phyloP scores from a whole-genome alignment of 106 monocot genomes.

The Narthecium ossifragum region DNA sequence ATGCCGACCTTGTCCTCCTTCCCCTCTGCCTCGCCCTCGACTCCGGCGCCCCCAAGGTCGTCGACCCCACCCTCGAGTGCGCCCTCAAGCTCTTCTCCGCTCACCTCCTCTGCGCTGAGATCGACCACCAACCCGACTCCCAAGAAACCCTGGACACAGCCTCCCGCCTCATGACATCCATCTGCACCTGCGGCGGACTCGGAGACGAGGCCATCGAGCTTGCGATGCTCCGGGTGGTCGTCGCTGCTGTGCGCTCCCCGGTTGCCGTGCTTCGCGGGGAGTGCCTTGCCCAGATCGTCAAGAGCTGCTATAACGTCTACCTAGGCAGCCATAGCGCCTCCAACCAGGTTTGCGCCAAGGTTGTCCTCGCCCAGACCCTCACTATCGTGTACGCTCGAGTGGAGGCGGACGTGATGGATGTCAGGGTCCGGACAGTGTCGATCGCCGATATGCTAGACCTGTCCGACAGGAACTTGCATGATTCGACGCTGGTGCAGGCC shows the following conservation, averaged over 20 bases:
- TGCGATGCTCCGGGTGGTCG: conserved; percentile 48
- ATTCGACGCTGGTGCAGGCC: conserved; percentile 60
- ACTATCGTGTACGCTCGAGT: conserved; percentile 58
- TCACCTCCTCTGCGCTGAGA: conserved; percentile 15
- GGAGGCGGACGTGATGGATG: conserved; percentile 48
- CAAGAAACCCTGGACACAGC: neutral
- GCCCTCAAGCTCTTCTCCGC: conserved; percentile 31
- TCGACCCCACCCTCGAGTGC: conserved; percentile 41
- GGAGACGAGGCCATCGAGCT: conserved; percentile 74
- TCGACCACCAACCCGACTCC: conserved; percentile 4
- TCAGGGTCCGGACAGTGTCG: conserved; percentile 36
- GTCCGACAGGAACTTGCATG: conserved; percentile 76
- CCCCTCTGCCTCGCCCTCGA: conserved; percentile 27
- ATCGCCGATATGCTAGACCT: conserved; percentile 81
- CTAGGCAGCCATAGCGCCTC: conserved; percentile 59
- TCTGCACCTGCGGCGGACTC: conserved; percentile 30
- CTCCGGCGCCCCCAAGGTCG: conserved; percentile 23
- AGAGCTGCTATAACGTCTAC: conserved; percentile 86
- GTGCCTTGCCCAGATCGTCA: conserved; percentile 59
- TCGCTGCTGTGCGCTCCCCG: conserved; percentile 64
- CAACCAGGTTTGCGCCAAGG: conserved; percentile 81
- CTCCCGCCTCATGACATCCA: conserved; percentile 29
- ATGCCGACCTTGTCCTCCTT: conserved; percentile 19
- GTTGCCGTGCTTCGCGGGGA: conserved; percentile 48
- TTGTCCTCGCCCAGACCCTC: conserved; percentile 69